Evolutionary conservation across 2,329 filamentous ascomycete species (phyloP), one percentile per base, ranked within the genome.

Genomic region (Monosporascus sp.): DNA sequence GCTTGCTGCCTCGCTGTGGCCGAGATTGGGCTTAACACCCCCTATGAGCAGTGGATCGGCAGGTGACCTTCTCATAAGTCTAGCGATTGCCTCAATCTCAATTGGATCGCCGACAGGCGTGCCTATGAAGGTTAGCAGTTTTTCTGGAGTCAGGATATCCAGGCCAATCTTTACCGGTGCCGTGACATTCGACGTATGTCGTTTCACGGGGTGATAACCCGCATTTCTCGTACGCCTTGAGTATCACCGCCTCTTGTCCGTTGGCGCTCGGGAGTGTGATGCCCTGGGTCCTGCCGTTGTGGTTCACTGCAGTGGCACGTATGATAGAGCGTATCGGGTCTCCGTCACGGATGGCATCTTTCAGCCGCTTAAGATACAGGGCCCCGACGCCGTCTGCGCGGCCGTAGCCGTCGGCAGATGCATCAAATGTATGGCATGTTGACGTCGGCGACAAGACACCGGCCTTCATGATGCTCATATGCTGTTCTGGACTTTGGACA

Each of bases 381-480:
- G 54, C 54, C 14, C 51, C 54, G 8, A 47, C 51, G 17, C 31
- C 54, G 26, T 56, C 54, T 9, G 51, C 54, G 40, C 54, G 51
- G 6, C 22, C 55, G 43, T 64, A 63, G 7, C 63, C 64, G 31
- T 66, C 59, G n/a, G 63, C 63, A 6, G 38, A 22, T 2, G 31
- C 53, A 37, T 66, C 64, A 28, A 63, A 66, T 2, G 60, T 63
- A 17, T 59, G 53, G 45, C 61, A 63, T 4, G 48, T 57, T 0
- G 60, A 63, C 0, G 58, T 64, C 0, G 64, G 63, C 0, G 68
- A 71, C 1, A 71, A 52, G 0, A 67, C 57, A 0, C 64, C 64
- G 0, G 62, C 50, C 38, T 68, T 65, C 3, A 58, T 57, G 7
- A 63, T 61, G 22, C 55, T 56, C 49, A 64, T 55, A 20, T 62